A percentile compares a stretch with the other conserved stretches of the same genome.
Evolutionary conservation across 129 eudicot species (phyloP).

Genomic region (Chrysanthemum seticuspe): DNA sequence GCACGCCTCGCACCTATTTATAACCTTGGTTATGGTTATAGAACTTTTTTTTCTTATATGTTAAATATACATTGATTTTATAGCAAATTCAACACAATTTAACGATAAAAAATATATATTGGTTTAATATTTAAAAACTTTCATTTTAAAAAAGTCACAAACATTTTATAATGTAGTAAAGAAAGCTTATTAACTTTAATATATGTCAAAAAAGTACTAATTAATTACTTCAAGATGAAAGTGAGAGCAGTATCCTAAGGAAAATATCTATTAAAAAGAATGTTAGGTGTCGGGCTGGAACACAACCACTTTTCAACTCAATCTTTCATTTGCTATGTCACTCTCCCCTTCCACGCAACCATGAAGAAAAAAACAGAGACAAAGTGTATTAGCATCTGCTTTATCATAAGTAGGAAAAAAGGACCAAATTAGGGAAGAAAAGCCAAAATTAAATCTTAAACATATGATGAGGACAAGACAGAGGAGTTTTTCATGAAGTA

Average conservation of each 20-base stretch:
- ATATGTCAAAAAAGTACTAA: too few relatives aligned
- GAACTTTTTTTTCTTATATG: too few relatives aligned
- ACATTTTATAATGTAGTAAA: too few relatives aligned
- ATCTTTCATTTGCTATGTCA: conserved; percentile 4
- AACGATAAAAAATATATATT: too few relatives aligned
- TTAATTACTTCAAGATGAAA: not conserved
- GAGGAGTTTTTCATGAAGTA: too few relatives aligned
- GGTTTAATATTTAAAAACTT: too few relatives aligned
- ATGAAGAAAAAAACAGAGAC: conserved; percentile 24
- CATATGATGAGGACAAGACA: too few relatives aligned
- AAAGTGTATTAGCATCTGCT: conserved; percentile 25
- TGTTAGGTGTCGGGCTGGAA: conserved; percentile 29
- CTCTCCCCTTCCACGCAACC: conserved; percentile 31
- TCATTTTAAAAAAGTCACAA: too few relatives aligned
- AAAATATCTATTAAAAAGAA: not conserved
- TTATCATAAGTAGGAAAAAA: conserved; percentile 22
- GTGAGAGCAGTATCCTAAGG: not conserved
- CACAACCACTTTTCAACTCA: conserved; percentile 7
- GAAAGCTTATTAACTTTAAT: not conserved
- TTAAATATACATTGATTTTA: too few relatives aligned
- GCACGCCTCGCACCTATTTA: too few relatives aligned
- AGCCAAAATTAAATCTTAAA: conserved; percentile 13
- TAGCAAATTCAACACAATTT: too few relatives aligned
- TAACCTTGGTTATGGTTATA: too few relatives aligned
- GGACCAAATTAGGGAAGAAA: conserved; percentile 8